phyloP scores from a whole-genome alignment of 2,329 filamentous ascomycete genomes.

The Penicillium concentricum region DNA sequence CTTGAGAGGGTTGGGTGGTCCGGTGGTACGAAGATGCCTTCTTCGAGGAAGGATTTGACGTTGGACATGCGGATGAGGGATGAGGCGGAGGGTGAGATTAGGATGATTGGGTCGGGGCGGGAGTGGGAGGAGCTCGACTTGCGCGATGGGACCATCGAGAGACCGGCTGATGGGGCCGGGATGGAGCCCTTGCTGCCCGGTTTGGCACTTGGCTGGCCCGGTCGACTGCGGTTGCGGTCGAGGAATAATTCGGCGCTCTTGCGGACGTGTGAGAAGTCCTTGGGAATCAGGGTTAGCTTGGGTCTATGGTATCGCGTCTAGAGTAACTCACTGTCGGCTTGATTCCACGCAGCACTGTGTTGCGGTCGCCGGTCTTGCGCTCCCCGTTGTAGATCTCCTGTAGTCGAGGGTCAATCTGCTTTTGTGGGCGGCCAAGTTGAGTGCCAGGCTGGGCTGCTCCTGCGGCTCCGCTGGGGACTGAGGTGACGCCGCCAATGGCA shows the following conservation, averaged over 20 bases:
- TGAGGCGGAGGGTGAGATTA: conserved; percentile 92
- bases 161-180: conserved; percentile 38
- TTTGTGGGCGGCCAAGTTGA: conserved; percentile 51
- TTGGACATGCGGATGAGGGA: conserved; percentile 94
- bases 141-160: conserved; percentile 38
- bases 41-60: conserved; percentile 88
- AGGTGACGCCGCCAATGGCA: conserved; percentile 44
- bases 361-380: conserved; percentile 87
- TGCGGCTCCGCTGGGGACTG: conserved; percentile 44
- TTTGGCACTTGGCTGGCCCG: conserved; percentile 36
- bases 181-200: conserved; percentile 35
- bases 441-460: conserved; percentile 33
- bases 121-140: conserved; percentile 42
- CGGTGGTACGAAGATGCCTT: conserved; percentile 75
- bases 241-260: conserved; percentile 81
- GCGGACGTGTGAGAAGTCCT: conserved; percentile 94
- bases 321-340: conserved; percentile 70
- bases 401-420: conserved; percentile 77
- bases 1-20: conserved; percentile 62
- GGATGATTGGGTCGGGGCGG: conserved; percentile 80
- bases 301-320: not conserved
- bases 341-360: conserved; percentile 79
- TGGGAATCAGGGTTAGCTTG: conserved; percentile 7
- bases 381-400: conserved; percentile 89
- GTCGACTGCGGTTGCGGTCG: conserved; percentile 49